Evolutionary conservation across 345 rosid genomes (phyloP), one percentile per base, ranked within the genome.

Genomic region (Microcos paniculata): DNA sequence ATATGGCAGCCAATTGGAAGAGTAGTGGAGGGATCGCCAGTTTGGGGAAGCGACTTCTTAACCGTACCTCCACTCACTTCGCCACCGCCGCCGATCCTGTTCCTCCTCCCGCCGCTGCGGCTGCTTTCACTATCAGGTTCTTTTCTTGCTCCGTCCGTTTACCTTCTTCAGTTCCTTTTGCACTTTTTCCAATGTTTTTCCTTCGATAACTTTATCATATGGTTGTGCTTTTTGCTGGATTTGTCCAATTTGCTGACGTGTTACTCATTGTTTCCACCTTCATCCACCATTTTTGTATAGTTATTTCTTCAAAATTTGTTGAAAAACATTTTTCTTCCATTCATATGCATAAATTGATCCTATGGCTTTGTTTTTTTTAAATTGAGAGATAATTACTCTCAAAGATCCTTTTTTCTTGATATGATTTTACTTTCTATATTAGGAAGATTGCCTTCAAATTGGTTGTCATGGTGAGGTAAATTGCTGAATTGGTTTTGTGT

Each of bases 1-100:
- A 81, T 79, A 90, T 90, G 94, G 92, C 94, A 80, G 87, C 91
- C 81, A 83, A 78, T 75, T 79, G 75, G 74, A 88, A 83, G 82
- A 80, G 84, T 66, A 64, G 68, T 82, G 83, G 79, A 33, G 79
- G 79, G 84, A 84, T 88, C 88, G 85, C 85, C 52, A 68, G 62
- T 76, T 75, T 87, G 71, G 89, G 73, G 81, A 88, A 86, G 82
- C 85, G 84, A 66, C 75, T 86, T 6, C 63, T 62, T 33, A 72
- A 72, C 74, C 78, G 76, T 49, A 68, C 79, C 75, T 53, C 70
- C 63, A 53, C 80, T 73, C 81, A 76, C 85, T 75, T 75, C 76
- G 69, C 80, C 14, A 6, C 72, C 53, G 6, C 68, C 67, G 19
- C 81, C 75, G 13, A 58, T 12, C 57, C 31, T 4, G 35, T 69